Evolutionary conservation across 768 basidiomycete species (phyloP), one percentile per base, ranked within the genome.

Genomic region (Boletales sp.): DNA sequence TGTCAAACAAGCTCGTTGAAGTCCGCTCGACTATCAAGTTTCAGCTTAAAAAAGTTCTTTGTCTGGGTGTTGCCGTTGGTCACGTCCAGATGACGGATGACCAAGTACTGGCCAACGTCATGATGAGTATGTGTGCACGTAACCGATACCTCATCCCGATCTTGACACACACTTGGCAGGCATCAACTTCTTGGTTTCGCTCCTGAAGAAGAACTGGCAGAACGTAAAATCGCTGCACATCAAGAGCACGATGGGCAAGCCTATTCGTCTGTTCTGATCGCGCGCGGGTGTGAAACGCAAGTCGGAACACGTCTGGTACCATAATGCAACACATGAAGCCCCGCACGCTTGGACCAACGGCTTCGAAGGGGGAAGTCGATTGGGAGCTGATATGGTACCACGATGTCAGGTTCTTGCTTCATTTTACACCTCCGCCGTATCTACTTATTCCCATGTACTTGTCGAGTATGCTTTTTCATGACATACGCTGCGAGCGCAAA

Each of bases 141-240:
- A 28, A 18, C 15, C 35, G 4, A 11, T 8, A 10, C 10, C 35
- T 37, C 17, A 25, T 11, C 37, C 18, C 10, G 17, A n/a, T 17
- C 17, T 38, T 12, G 5, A 51, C 13, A 56, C 53, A 55, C 59
- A n/a, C 25, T 31, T 31, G 39, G 35, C 34, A 92, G 90, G 91
- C 73, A 95, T 98, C 82, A 99, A 99, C 86, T 99, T 99, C 84
- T 82, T 99, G 64, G 93, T 99, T 66, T 98, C 96, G 17, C 76
- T 99, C 54, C 84, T 99, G 70, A 98, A 98, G 84, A 99, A 99
- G 83, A 90, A 95, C 78, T 92, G 94, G 94, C 96, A 98, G 74
- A 99, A 98, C 76, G 87, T 98, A 78, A 94, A 93, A 78, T 95
- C 93, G 46, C 79, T 98, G 57, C 93, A 97, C 81, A 86, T 99